These are phyloP conservation scores for Westerdykella aurantiaca DNA, from an alignment of 2,329 filamentous ascomycete species.

Conservation along the genomic window DNA sequence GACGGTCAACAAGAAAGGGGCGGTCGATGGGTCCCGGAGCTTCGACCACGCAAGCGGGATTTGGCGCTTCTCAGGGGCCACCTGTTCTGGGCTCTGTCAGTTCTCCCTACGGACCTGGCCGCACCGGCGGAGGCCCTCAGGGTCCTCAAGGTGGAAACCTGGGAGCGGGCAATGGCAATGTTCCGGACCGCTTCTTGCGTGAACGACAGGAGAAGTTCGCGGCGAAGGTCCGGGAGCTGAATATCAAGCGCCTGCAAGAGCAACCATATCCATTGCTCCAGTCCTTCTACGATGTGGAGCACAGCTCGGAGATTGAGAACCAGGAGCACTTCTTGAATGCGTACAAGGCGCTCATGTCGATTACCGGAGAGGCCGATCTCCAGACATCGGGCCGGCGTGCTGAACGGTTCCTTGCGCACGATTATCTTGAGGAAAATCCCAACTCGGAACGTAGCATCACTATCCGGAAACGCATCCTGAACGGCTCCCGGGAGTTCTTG, in stretches of 20 bases:
- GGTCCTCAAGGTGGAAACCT: slow-evolving; percentile 52
- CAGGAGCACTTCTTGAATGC: slow-evolving; percentile 72
- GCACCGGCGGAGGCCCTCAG: slow-evolving; percentile 36
- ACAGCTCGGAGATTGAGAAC: slow-evolving; percentile 63
- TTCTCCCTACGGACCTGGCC: slow-evolving; percentile 49
- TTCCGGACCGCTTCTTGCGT: slow-evolving; percentile 69
- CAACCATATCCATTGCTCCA: slow-evolving; percentile 67
- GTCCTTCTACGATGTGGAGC: slow-evolving; percentile 70
- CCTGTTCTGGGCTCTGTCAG: slow-evolving; percentile 72
- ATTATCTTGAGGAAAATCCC: slow-evolving; percentile 69
- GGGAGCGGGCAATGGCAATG: slow-evolving; percentile 43
- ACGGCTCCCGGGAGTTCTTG: slow-evolving; percentile 71
- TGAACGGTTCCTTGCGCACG: slow-evolving; percentile 68
- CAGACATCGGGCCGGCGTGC: slow-evolving; percentile 58
- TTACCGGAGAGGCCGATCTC: slow-evolving; percentile 65
- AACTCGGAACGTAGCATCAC: slow-evolving; percentile 59
- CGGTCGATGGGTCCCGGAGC: slow-evolving; percentile 33
- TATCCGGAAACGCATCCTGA: slow-evolving; percentile 72
- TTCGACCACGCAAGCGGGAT: slow-evolving; percentile 38
- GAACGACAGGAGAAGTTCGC: slow-evolving; percentile 81
- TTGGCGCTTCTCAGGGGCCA: slow-evolving; percentile 65
- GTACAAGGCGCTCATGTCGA: slow-evolving; percentile 73
- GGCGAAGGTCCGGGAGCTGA: slow-evolving; percentile 72
- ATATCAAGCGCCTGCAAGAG: slow-evolving; percentile 62
- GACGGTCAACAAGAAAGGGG: slow-evolving; percentile 43